Evolutionary conservation across 73 alveolate genomes (phyloP), one percentile per base, ranked within the genome.

Genomic region (Paraurostyla sp.): DNA sequence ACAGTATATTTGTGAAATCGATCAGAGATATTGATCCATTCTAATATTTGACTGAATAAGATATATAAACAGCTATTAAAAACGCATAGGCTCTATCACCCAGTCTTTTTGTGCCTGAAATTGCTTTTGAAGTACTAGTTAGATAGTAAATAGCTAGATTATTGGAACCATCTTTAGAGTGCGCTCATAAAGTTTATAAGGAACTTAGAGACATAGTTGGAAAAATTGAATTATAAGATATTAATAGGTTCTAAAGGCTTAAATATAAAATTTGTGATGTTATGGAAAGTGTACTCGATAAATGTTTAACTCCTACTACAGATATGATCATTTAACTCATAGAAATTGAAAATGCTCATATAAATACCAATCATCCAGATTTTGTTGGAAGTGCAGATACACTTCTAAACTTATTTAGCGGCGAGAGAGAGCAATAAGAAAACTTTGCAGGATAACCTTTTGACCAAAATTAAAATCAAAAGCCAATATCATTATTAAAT

Each of bases 101-200:
- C 9, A 49, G 89, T 30, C 83, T 95, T 32, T 97, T 98, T 68
- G 97, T 98, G 54, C 99, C 99, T 13, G 99, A 98, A 89, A 92
- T 88, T 23, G 99, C 99, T 42, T 98, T 97, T 81, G 98, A 95
- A 59, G 89, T 90, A 22, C 92, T 98, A 60, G 97, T 95, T 41
- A 94, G 92, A 78, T 89, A 97, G 42, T 87, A 92, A 56, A 97
- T 98, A 23, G 94, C 96, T 11, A 94, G 97, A 87, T 89, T 98
- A 69, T 90, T 90, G 40, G 92, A 85, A 69, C 99, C 99, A 6
- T 92, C 98, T 27, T 73, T 94, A 22, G 91, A 91, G 27, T 94
- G 99, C 84, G 93, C 93, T 22, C 89, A 91, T n/a, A 69, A 82
- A 30, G 98, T 94, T 33, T 88, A 93, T 73, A 93, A 95, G 76